Base-by-base conservation (phyloP, 2,329 filamentous ascomycete species). In the Sclerotinia minor region DNA sequence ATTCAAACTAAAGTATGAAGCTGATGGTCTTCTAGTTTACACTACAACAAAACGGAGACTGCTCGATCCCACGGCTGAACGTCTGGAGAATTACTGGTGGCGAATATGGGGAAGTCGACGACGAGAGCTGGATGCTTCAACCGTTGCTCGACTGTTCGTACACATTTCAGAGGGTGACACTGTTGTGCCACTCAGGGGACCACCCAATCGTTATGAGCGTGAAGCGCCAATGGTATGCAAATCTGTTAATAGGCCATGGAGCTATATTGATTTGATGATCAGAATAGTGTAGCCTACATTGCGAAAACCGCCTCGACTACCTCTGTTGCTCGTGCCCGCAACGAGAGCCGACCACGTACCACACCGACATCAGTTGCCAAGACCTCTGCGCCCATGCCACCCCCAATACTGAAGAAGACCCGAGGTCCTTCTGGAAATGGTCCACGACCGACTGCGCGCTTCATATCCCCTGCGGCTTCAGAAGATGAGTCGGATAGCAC, bases 11-110 rank as follows among this genome's bases (percentile, higher is more conserved):
- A 49, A 44, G 53, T 32, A 59, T 73, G 47, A 58, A 71, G 61
- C 68, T 73, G 53, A 72, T 70, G 17, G 50, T 58, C 65, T 45
- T 26, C 68, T 70, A 88, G 86, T 87, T 6, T 89, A 88, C 72
- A 86, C 86, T 15, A 86, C 82, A 41, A 88, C 85, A 21, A 83
- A 84, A 70, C 83, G 84, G 73, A 82, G 82, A 71, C 80, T 88
- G 44, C 80, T 83, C 69, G 86, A 89, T 72, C 86, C 86, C n/a
- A 88, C 85, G 3, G 85, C 86, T 38, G 83, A 83, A 68, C 84
- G 87, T 24, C 78, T 88, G 26, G 86, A 89, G 74, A 86, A 88
- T 73, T 87, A 88, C 72, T 89, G 86, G 86, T 88, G 85, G 83
- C 86, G 88, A 73, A 84, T 89, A 65, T 85, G 85, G 82, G 85